Evolutionary conservation across 257 asterid species (phyloP).

Genomic region (Solanum stenotomum): DNA sequence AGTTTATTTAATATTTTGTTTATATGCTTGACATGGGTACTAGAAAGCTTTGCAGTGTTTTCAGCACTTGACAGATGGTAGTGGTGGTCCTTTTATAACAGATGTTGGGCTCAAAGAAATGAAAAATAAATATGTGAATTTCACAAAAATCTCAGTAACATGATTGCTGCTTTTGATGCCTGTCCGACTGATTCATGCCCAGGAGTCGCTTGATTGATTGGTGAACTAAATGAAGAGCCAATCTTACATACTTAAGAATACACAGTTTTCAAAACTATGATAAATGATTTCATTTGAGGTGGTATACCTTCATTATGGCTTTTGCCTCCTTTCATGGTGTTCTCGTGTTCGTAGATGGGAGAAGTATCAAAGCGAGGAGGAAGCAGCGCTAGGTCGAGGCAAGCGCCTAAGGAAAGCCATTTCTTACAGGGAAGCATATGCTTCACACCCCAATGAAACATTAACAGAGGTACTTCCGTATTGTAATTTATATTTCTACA

Average conservation of each 20-base stretch:
- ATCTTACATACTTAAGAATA: not conserved
- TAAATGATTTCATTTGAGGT: not conserved
- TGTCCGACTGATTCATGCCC: not conserved
- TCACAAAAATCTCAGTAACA: not conserved
- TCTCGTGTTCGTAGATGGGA: conserved; percentile 67
- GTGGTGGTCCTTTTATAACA: not conserved
- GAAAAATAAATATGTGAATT: not conserved
- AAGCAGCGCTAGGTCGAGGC: conserved; percentile 98
- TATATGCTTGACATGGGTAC: not conserved
- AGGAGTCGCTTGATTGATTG: not conserved
- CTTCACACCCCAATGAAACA: conserved; percentile 51
- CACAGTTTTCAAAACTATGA: not conserved
- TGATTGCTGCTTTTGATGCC: not conserved
- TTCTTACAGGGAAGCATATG: conserved; percentile 86
- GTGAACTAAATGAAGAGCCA: not conserved
- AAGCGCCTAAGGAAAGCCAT: conserved; percentile 92
- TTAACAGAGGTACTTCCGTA: conserved; percentile 42
- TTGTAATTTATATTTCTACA: not conserved
- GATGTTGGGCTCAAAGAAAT: not conserved
- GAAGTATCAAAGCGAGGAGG: conserved; percentile 80
- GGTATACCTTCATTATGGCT: not conserved
- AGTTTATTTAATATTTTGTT: not conserved
- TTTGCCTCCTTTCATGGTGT: conserved; percentile 1
- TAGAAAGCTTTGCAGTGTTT: not conserved
- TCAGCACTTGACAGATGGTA: not conserved